Evolutionary conservation across 371 early-diverging fungal genomes (phyloP), one percentile per base, ranked within the genome.

Genomic region (Circinella umbellata): DNA sequence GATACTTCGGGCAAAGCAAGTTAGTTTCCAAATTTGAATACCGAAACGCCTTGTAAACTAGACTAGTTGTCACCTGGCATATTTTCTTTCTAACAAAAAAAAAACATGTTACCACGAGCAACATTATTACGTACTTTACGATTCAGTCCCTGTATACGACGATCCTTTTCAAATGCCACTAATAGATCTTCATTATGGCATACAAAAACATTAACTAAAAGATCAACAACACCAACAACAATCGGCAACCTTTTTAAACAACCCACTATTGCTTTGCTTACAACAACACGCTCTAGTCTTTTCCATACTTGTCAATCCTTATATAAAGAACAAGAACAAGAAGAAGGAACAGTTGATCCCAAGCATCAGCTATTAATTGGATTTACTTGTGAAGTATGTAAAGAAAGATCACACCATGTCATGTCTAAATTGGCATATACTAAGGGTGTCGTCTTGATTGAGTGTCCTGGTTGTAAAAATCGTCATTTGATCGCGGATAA

Each of bases 401-500:
- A 83, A 69, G 87, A 89, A 66, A 92, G 96, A 15, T 88, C 91
- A 34, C 88, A 93, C 78, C 94, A 96, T 77, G 86, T 88, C 68
- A 96, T 98, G 93, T 94, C 96, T 63, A 95, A 94, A 77, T 80
- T 88, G 37, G 94, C 98, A 0, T 97, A 98, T 75, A 80, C 90
- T 37, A 88, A 90, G 17, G 98, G 98, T 13, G 97, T 98, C 1
- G 97, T 98, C 37, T 86, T 98, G 66, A 95, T 97, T 67, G 90
- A 91, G 72, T 98, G 98, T 77, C 93, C 94, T 36, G 90, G 90
- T 17, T 98, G 99, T 85, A 86, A 92, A 72, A 94, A 94, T 70
- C 84, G 91, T 37, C 99, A 98, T 75, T 77, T 98, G 71, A 97
- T 98, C 73, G 98, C 99, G 6, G 99, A 98, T 72, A 93, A 98